phyloP scores from a whole-genome alignment of 306 rosid genomes.

The Notholithocarpus densiflorus region DNA sequence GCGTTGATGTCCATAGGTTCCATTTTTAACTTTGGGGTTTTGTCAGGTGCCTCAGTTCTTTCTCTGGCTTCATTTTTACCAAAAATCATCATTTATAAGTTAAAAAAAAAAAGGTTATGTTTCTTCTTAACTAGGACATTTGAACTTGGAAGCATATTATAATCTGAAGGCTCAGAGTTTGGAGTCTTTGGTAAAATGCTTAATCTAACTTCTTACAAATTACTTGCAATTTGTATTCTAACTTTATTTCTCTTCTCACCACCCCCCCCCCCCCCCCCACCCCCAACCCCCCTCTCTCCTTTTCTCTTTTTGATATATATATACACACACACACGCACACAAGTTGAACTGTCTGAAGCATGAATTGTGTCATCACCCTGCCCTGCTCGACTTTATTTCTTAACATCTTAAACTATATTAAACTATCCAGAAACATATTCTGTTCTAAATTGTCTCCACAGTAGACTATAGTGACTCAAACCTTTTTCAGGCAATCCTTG shows the following conservation, averaged over 20 bases:
- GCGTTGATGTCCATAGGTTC: background rate
- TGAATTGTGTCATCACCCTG: background rate
- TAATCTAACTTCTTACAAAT: background rate
- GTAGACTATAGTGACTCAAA: constrained; percentile 9
- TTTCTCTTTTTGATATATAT: background rate
- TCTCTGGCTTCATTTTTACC: background rate
- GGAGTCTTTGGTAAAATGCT: background rate
- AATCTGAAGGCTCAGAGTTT: background rate
- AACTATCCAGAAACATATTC: background rate
- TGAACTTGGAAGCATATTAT: too few species aligned
- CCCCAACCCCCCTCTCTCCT: background rate
- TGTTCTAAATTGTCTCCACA: background rate
- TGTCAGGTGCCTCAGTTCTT: background rate
- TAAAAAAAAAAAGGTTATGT: too few species aligned
- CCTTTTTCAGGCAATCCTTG: constrained; percentile 75
- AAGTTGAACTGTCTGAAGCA: background rate
- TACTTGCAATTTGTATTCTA: too few species aligned
- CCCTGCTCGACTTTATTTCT: background rate
- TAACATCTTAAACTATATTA: background rate
- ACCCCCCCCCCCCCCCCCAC: too few species aligned
- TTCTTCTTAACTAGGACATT: too few species aligned
- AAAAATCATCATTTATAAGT: background rate
- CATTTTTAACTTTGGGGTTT: background rate
- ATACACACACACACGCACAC: too few species aligned
- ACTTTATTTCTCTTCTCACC: too few species aligned